Evolutionary conservation across 2,329 filamentous ascomycete species (phyloP), one percentile per base, ranked within the genome.

Genomic region (Colletotrichum sp.): DNA sequence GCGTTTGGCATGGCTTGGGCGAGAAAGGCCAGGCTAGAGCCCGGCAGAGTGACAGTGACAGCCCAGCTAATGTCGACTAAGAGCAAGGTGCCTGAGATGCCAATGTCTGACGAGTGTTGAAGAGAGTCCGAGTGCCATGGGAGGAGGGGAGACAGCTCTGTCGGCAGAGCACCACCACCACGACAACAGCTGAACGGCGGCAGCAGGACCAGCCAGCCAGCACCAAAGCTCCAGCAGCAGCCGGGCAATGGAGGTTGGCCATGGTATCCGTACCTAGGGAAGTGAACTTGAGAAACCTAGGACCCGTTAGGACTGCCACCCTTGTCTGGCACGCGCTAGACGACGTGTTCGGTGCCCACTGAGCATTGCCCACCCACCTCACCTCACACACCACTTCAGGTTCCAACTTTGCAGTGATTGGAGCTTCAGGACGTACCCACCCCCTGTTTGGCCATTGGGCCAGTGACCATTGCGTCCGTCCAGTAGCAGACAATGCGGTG

Each of bases 341-440:
- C 72, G 70, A 75, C 73, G 73, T 75, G 73, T 73, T 68, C 70
- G 36, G 73, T 73, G 56, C 65, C 73, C 73, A 73, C 43, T 48
- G 43, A n/a, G 10, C 43, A 48, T 13, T 48, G 43, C 43, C 43
- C 43, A 48, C 43, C 70, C 27, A 18, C 66, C 8, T 48, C 43
- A 48, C 43, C 43, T 48, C 43, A 48, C 43, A 48, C 43, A 48
- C 43, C 43, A 48, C 43, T 48, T 48, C 43, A 48, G 43, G 43
- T 22, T 48, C n/a, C 43, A 48, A 48, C 43, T 48, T 48, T 22
- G n/a, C 43, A n/a, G 43, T 48, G 43, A 48, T 48, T 48, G 43
- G 43, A 48, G 43, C n/a, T 48, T 48, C 43, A 48, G 43, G 43
- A 22, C 39, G 34, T 43, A 32, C n/a, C 58, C 27, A 13, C n/a